Percentiles rank a stretch among this genome's conserved stretches.
Conservation (phyloP, 1,284 basidiomycete genomes). For the Cryptococcus sp. region DNA sequence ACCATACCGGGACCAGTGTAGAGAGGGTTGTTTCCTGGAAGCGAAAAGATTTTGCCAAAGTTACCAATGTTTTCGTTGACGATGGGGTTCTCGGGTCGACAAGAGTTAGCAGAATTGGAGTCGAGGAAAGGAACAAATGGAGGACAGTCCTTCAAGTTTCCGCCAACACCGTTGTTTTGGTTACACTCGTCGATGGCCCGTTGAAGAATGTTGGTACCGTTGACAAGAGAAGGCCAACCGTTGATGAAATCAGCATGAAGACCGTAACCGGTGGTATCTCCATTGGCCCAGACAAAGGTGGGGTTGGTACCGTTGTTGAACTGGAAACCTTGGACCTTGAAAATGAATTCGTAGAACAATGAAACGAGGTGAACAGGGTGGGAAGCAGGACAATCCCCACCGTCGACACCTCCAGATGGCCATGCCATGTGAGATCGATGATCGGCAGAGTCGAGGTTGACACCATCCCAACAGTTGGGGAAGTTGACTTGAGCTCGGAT, state of each 20-base stretch:
- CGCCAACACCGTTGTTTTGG: constrained; percentile 41
- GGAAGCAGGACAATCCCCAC: constrained; percentile 47
- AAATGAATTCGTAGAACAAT: constrained; percentile 47
- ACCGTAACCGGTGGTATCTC: constrained; percentile 46
- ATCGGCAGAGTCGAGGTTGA: constrained; percentile 48
- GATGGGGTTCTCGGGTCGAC: constrained; percentile 33
- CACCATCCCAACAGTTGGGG: constrained; percentile 51
- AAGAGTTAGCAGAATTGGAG: constrained; percentile 24
- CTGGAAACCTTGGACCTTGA: constrained; percentile 29
- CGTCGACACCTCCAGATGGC: constrained; percentile 44
- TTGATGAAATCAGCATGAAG: constrained; percentile 48
- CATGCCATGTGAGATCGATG: constrained; percentile 50
- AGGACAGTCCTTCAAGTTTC: constrained; percentile 35
- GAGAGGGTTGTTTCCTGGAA: constrained; percentile 46
- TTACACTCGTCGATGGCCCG: constrained; percentile 42
- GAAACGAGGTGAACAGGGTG: constrained; percentile 23
- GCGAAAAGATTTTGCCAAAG: constrained; percentile 23
- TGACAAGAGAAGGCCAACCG: constrained; percentile 40
- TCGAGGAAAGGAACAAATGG: constrained; percentile 44
- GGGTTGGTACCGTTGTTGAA: constrained; percentile 28
- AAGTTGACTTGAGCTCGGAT: constrained; percentile 49
- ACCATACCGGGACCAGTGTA: constrained; percentile 32
- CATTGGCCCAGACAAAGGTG: constrained; percentile 44
- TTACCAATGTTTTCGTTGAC: constrained; percentile 45
- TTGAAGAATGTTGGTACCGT: constrained; percentile 40